A percentile compares a stretch with the other conserved stretches of the same genome.
Conservation (phyloP, 176 grass and related monocot species). For the Rhynchospora breviuscula region DNA sequence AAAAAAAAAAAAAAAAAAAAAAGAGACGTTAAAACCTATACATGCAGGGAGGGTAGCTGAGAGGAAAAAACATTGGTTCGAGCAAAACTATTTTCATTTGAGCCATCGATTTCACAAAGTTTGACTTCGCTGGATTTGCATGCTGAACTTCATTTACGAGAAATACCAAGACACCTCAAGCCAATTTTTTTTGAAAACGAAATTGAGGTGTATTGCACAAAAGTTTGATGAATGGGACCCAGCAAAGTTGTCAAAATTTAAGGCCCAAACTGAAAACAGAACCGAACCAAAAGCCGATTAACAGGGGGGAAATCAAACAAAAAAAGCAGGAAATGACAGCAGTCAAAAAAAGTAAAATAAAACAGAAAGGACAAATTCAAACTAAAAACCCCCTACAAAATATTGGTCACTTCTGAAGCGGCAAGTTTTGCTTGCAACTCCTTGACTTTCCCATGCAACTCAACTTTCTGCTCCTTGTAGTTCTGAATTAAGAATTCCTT, state of each 20-base stretch:
- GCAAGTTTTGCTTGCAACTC: constrained; percentile 78
- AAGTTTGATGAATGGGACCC: neutral
- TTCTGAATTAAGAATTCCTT: constrained; percentile 95
- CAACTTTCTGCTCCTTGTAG: constrained; percentile 91
- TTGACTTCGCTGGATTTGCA: neutral
- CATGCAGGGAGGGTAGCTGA: neutral
- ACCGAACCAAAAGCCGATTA: neutral
- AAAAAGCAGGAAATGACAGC: neutral
- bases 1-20: neutral
- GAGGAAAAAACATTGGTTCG: neutral
- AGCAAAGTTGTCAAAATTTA: constrained; percentile 11
- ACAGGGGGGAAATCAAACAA: too few relatives aligned
- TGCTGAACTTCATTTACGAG: neutral
- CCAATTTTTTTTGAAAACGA: neutral
- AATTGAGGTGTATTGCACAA: constrained; percentile 5
- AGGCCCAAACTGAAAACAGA: neutral
- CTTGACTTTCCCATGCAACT: constrained; percentile 70
- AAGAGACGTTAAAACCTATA: neutral
- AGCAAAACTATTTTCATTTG: neutral
- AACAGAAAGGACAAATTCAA: neutral
- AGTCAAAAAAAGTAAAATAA: neutral
- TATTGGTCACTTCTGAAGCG: constrained; percentile 55
- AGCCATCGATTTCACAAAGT: neutral
- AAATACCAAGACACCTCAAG: neutral
- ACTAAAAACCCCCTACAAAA: constrained; percentile 44